These are phyloP conservation scores for Clavispora santaluciae DNA, from an alignment of 805 yeast species.

Conservation along the genomic window DNA sequence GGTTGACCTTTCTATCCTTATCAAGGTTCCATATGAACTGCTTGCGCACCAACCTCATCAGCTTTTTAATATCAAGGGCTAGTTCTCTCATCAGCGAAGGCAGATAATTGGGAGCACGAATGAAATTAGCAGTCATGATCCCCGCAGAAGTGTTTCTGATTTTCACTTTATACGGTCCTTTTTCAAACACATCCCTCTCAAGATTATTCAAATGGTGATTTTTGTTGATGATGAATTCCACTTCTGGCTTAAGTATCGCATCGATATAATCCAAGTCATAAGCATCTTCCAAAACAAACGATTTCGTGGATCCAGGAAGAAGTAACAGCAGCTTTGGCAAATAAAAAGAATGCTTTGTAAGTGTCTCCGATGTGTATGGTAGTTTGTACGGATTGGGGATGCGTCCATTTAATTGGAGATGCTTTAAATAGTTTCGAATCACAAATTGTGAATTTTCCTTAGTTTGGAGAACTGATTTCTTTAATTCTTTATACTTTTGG, in stretches of 20 bases:
- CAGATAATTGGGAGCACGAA: constrained; percentile 20
- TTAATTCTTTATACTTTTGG: constrained; percentile 12
- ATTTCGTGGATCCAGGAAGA: constrained; percentile 22
- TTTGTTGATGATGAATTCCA: constrained; percentile 31
- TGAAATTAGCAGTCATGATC: constrained; percentile 23
- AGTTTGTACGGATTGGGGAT: constrained; percentile 31
- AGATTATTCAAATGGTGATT: constrained; percentile 19
- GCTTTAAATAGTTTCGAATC: constrained; percentile 25
- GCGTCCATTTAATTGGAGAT: constrained; percentile 20
- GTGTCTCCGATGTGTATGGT: constrained; percentile 20
- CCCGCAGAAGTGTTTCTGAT: constrained; percentile 30
- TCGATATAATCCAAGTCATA: constrained; percentile 32
- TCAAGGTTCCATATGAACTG: constrained; percentile 22
- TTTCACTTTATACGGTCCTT: constrained; percentile 35
- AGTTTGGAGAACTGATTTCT: constrained; percentile 9
- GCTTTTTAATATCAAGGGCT: constrained; percentile 29
- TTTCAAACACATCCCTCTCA: constrained; percentile 19
- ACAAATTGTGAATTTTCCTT: constrained; percentile 15
- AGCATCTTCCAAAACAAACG: constrained; percentile 17
- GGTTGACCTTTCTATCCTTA: constrained; percentile 1
- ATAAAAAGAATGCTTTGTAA: constrained; percentile 8
- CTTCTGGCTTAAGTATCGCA: constrained; percentile 26
- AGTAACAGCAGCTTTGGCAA: constrained; percentile 8
- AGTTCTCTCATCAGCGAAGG: constrained; percentile 18
- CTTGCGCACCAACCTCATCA: constrained; percentile 22